phyloP scores from a whole-genome alignment of 805 yeast species.

The Candida sphagnicola region DNA sequence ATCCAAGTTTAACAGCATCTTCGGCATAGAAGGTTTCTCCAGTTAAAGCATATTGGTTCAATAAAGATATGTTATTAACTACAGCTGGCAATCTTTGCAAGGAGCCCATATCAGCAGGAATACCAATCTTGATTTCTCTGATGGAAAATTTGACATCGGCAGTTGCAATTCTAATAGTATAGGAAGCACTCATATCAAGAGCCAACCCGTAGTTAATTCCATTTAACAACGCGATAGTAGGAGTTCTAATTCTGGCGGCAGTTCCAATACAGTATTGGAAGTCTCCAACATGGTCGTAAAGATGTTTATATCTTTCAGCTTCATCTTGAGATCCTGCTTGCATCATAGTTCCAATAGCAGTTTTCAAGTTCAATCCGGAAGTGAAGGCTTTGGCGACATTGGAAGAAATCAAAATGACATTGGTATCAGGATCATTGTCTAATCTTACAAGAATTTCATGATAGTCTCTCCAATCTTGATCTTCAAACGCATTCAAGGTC shows the following conservation, averaged over 20 bases:
- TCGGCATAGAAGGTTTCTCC: conserved; percentile 52
- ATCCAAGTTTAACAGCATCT: conserved; percentile 57
- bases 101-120: conserved; percentile 78
- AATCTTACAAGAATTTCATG: conserved; percentile 43
- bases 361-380: conserved; percentile 62
- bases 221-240: conserved; percentile 66
- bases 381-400: conserved; percentile 55
- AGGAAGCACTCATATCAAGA: conserved; percentile 58
- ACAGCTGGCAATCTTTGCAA: conserved; percentile 60
- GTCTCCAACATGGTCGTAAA: conserved; percentile 35
- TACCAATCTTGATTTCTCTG: conserved; percentile 68
- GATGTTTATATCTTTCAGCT: conserved; percentile 11
- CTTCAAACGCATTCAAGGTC: conserved; percentile 54
- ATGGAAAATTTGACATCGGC: conserved; percentile 52
- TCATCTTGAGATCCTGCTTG: conserved; percentile 2
- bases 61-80: conserved; percentile 51
- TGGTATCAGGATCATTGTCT: conserved; percentile 41
- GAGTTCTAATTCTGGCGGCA: conserved; percentile 46
- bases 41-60: conserved; percentile 59
- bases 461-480: conserved; percentile 56
- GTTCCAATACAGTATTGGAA: conserved; percentile 57
- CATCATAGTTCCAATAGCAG: conserved; percentile 11
- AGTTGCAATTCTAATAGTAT: conserved; percentile 54
- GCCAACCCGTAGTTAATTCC: conserved; percentile 67
- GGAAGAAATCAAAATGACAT: conserved; percentile 51